phyloP scores from a whole-genome alignment of 2,329 filamentous ascomycete species.

The Rutstroemia sp. region DNA sequence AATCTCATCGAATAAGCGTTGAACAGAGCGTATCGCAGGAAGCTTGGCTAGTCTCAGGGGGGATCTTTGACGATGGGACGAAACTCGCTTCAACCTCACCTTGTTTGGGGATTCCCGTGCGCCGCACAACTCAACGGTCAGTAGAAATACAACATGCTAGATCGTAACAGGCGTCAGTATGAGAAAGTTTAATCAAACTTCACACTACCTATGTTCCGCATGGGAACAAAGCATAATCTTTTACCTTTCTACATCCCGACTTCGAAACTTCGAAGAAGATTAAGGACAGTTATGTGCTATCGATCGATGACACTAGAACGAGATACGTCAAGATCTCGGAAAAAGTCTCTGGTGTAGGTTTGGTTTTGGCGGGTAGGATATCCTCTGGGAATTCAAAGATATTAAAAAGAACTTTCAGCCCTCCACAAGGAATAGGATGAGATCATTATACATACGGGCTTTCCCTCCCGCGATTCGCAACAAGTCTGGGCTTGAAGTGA shows the following conservation, averaged over 20 bases:
- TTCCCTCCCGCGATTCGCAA: background rate
- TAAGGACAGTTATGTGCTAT: background rate
- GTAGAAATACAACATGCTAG: background rate
- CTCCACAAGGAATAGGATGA: background rate
- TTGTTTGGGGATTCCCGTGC: conserved; percentile 15
- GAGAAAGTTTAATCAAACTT: no score
- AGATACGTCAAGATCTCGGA: background rate
- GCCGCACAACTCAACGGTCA: background rate
- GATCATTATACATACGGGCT: conserved; percentile 1
- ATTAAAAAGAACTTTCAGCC: background rate
- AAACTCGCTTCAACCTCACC: conserved; percentile 36
- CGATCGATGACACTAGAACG: background rate
- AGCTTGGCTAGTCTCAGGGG: conserved; percentile 25
- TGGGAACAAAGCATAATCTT: background rate
- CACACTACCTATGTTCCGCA: background rate
- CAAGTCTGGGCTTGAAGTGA: background rate
- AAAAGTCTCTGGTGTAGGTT: background rate
- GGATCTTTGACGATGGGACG: conserved; percentile 16
- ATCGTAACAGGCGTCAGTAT: background rate
- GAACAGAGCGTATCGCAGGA: conserved; percentile 14
- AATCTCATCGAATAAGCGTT: conserved; percentile 3
- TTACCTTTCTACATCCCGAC: background rate
- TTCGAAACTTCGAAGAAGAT: background rate
- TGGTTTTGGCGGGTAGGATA: no score
- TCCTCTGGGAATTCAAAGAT: background rate